Conservation (phyloP, 495 filamentous ascomycete species). For the Penicillium verhagenii region DNA sequence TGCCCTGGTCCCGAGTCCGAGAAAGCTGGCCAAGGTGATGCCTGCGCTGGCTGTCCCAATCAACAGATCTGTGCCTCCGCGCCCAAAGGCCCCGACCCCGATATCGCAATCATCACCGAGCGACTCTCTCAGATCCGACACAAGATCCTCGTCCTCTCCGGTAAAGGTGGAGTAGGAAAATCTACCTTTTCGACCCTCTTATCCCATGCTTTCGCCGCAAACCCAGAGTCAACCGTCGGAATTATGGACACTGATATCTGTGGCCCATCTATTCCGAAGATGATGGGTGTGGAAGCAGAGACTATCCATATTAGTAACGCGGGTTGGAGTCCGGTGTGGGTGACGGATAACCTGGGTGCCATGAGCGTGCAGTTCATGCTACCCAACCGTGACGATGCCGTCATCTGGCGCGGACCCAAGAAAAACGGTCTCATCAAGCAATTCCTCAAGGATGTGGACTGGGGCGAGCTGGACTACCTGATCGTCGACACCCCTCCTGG, state of each 20-base stretch:
- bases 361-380: conserved; percentile 99
- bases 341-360: conserved; percentile 82
- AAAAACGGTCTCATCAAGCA: conserved; percentile 98
- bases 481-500: conserved; percentile 95
- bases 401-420: conserved; percentile 97
- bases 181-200: conserved; percentile 86
- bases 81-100: conserved; percentile 94
- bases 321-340: conserved; percentile 94
- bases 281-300: conserved; percentile 94
- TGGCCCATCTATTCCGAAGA: conserved; percentile 91
- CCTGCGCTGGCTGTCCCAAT: conserved; percentile 93
- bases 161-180: conserved; percentile 97
- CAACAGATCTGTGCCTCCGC: conserved; percentile 91
- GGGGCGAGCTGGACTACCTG: conserved; percentile 91
- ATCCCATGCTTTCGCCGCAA: conserved; percentile 79
- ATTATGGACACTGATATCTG: conserved; percentile 98
- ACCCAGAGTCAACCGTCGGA: conserved; percentile 72
- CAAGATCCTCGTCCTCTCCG: conserved; percentile 88
- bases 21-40: conserved; percentile 78
- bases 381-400: conserved; percentile 84
- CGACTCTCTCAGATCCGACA: conserved; percentile 79
- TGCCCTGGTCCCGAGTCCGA: conserved; percentile 93
- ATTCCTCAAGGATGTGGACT: conserved; percentile 95
- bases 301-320: conserved; percentile 81
- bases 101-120: conserved; percentile 80